A percentile compares a stretch with the other conserved stretches of the same genome.
Conservation (phyloP, 176 grass and related monocot genomes). For the Avena eriantha region DNA sequence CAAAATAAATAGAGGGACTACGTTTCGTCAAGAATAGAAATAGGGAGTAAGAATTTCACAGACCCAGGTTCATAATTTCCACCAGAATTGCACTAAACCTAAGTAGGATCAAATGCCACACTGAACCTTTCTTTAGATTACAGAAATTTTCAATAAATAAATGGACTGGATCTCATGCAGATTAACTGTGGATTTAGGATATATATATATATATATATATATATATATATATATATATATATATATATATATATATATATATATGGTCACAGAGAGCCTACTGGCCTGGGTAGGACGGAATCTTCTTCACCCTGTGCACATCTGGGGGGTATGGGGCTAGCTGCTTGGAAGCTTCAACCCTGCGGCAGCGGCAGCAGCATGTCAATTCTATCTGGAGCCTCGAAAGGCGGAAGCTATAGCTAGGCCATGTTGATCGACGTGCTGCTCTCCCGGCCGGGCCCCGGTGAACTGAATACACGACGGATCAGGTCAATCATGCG, state of each 20-base stretch:
- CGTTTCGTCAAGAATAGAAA: not conserved
- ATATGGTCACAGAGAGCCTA: not conserved
- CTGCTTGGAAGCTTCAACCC: conserved; percentile 41
- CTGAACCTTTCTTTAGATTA: not conserved
- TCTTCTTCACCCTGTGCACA: not conserved
- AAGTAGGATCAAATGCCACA: not conserved
- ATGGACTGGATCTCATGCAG: too few relatives aligned
- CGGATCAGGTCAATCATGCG: conserved; percentile 27
- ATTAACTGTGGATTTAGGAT: too few relatives aligned
- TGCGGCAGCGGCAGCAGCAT: not conserved
- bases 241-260: too few relatives aligned
- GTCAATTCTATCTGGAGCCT: conserved; percentile 37
- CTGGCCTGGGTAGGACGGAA: not conserved
- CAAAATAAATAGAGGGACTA: not conserved
- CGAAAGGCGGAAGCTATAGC: conserved; percentile 40
- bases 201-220: too few relatives aligned
- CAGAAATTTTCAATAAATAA: not conserved
- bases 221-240: too few relatives aligned
- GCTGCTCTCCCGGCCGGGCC: not conserved
- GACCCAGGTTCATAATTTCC: not conserved
- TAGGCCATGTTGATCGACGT: conserved; percentile 41
- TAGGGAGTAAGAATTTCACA: too few relatives aligned
- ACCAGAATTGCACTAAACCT: not conserved
- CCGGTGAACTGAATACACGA: conserved; percentile 1
- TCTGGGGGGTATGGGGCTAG: not conserved